These are phyloP conservation scores for Pichia sp. DNA, from an alignment of 1,139 yeast species.

Conservation along the genomic window DNA sequence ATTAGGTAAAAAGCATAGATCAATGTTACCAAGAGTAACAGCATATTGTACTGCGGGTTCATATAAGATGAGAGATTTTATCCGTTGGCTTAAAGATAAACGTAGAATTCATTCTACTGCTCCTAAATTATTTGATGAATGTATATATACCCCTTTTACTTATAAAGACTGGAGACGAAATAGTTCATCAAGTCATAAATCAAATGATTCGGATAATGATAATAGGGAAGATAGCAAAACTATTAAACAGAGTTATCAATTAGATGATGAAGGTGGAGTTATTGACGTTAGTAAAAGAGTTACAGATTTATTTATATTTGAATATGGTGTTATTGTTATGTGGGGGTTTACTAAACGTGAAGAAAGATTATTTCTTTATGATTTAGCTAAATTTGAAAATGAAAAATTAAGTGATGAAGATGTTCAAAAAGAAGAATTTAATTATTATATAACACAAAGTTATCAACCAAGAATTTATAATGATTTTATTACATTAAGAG, in stretches of 20 bases:
- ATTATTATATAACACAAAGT: conserved; percentile 84
- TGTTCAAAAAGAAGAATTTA: conserved; percentile 88
- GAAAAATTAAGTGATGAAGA: conserved; percentile 89
- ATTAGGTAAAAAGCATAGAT: conserved; percentile 83
- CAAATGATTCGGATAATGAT: not conserved
- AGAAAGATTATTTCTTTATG: conserved; percentile 75
- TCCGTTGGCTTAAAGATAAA: conserved; percentile 78
- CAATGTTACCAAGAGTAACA: conserved; percentile 78
- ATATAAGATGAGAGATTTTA: conserved; percentile 78
- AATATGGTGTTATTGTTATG: conserved; percentile 88
- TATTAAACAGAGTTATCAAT: conserved; percentile 33
- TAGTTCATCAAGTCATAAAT: conserved; percentile 9
- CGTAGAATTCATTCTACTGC: conserved; percentile 67
- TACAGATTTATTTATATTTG: conserved; percentile 81
- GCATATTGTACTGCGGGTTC: conserved; percentile 95
- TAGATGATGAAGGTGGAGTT: conserved; percentile 94
- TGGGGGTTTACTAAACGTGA: conserved; percentile 91
- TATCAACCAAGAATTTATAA: conserved; percentile 94
- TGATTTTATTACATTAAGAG: conserved; percentile 87
- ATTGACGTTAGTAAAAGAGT: conserved; percentile 70
- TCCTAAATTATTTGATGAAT: conserved; percentile 89
- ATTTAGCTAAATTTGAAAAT: conserved; percentile 79
- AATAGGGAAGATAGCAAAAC: not conserved
- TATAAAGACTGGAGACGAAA: conserved; percentile 64
- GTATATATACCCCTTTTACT: conserved; percentile 84